Conservation (phyloP, 129 eudicot genomes). For the Logfia minima region DNA sequence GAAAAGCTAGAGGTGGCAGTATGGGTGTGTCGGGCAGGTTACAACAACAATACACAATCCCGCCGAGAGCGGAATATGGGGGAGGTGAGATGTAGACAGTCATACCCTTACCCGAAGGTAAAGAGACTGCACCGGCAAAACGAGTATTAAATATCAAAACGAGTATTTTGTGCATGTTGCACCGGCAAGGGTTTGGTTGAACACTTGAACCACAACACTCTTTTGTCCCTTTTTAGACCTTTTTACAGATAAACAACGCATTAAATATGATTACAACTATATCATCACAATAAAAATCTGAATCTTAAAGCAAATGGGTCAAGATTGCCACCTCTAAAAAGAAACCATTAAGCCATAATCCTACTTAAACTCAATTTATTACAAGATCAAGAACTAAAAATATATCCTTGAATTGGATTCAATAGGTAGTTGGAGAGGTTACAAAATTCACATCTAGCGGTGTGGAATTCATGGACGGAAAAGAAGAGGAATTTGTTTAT, state of each 20-base stretch:
- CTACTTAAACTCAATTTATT: neutral
- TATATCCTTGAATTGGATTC: neutral
- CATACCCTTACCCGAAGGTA: too few relatives aligned
- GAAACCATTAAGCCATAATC: neutral
- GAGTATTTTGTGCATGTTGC: neutral
- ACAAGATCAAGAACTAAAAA: neutral
- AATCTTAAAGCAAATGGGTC: neutral
- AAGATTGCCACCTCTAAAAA: neutral
- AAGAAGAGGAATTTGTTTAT: conserved; percentile 28
- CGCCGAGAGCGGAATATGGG: too few relatives aligned
- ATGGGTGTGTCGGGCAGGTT: neutral
- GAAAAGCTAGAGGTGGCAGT: neutral
- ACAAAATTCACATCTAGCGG: conserved; percentile 19
- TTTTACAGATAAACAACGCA: neutral
- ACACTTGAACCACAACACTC: neutral
- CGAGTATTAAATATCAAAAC: too few relatives aligned
- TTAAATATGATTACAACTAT: neutral
- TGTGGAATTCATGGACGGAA: conserved; percentile 36
- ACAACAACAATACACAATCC: too few relatives aligned
- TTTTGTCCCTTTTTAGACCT: neutral
- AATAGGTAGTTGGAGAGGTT: conserved; percentile 37
- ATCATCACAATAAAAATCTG: neutral
- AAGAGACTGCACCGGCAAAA: too few relatives aligned
- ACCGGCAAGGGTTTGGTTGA: neutral
- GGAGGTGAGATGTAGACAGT: too few relatives aligned